Evolutionary conservation across 2,329 filamentous ascomycete species (phyloP).

Genomic region (Lomentospora prolificans): DNA sequence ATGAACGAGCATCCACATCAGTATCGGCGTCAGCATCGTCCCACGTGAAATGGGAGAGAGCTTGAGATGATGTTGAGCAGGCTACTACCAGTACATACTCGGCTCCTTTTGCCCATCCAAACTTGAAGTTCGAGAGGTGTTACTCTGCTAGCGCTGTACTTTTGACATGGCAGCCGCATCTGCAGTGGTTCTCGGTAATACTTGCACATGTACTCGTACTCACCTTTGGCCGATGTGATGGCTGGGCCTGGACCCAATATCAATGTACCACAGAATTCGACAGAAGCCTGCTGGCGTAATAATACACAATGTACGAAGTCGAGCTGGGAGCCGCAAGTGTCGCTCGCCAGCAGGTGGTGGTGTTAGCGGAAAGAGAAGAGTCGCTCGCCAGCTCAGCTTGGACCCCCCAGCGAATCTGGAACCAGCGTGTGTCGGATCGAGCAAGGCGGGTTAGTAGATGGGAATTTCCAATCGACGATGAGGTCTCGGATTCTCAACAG

Average conservation of each 20-base stretch:
- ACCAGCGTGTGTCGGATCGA: conserved; percentile 1
- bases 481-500: neutral
- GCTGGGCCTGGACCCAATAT: neutral
- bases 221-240: neutral
- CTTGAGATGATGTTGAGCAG: neutral
- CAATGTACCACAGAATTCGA: neutral
- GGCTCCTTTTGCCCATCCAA: neutral
- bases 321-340: too few species aligned
- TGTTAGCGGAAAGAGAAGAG: neutral
- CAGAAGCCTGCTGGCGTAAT: too few species aligned
- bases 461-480: too few species aligned
- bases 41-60: neutral
- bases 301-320: too few species aligned
- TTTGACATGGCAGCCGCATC: neutral
- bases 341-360: neutral
- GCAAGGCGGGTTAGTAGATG: neutral
- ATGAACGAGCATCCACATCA: neutral
- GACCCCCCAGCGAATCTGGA: neutral
- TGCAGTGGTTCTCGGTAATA: neutral
- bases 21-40: neutral
- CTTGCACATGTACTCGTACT: neutral
- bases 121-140: too few species aligned
- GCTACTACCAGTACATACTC: too few species aligned
- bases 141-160: too few species aligned
- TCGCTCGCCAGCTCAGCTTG: neutral